A percentile compares a stretch with the other conserved stretches of the same genome.
Conservation (phyloP, 306 rosid species). For the Canavalia ensiformis region DNA sequence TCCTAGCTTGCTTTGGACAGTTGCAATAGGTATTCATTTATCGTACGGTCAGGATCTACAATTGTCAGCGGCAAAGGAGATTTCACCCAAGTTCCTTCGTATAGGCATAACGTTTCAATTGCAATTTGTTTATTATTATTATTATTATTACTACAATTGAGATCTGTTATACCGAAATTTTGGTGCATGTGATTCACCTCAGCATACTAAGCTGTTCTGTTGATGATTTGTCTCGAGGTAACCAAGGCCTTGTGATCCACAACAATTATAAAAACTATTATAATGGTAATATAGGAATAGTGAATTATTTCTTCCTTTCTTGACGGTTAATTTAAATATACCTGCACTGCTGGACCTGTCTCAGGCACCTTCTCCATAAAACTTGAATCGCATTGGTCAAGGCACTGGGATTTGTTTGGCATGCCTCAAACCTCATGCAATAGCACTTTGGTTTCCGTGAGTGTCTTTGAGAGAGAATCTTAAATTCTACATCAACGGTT, state of each 20-base stretch:
- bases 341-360: slow-evolving; percentile 69
- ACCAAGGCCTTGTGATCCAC: slow-evolving; percentile 56
- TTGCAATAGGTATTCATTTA: slow-evolving; percentile 50
- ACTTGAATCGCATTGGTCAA: slow-evolving; percentile 76
- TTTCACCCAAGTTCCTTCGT: slow-evolving; percentile 42
- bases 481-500: slow-evolving; percentile 46
- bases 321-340: slow-evolving; percentile 46
- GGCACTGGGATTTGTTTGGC: slow-evolving; percentile 82
- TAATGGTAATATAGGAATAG: neutral
- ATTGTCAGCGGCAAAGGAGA: slow-evolving; percentile 61
- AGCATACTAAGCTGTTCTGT: slow-evolving; percentile 61
- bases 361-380: slow-evolving; percentile 80
- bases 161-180: slow-evolving; percentile 49
- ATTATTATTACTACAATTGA: slow-evolving; percentile 34
- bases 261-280: slow-evolving; percentile 30
- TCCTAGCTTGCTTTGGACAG: slow-evolving; percentile 44
- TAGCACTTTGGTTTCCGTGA: slow-evolving; percentile 67
- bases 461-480: slow-evolving; percentile 54
- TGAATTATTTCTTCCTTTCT: slow-evolving; percentile 19
- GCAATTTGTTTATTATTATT: slow-evolving; percentile 35
- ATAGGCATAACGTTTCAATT: slow-evolving; percentile 29
- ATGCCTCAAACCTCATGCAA: slow-evolving; percentile 68
- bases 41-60: slow-evolving; percentile 64
- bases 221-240: slow-evolving; percentile 61
- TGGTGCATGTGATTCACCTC: slow-evolving; percentile 72